These are phyloP conservation scores for Entrophospora sp. DNA, from an alignment of 192 early-diverging fungal genomes.

Conservation along the genomic window DNA sequence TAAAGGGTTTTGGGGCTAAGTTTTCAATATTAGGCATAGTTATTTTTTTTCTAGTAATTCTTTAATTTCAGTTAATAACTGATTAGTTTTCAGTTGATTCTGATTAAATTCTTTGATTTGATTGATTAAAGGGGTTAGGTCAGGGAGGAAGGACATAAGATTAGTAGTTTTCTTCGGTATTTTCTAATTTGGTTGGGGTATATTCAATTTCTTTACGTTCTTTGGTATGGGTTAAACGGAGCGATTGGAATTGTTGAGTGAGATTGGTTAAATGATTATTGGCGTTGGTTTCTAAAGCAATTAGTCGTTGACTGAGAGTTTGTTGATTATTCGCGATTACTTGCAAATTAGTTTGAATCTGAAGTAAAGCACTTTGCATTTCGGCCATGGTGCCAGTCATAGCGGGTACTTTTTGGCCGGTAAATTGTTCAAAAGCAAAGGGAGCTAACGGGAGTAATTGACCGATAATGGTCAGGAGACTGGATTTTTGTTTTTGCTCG, in stretches of 20 bases:
- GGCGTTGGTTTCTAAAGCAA: not conserved
- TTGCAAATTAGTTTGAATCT: not conserved
- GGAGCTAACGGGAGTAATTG: not conserved
- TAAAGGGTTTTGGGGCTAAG: not conserved
- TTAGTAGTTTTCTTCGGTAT: not conserved
- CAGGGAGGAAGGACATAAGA: not conserved
- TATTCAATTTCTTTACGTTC: constrained; percentile 1
- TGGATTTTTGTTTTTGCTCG: not conserved
- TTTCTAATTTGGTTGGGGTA: no score
- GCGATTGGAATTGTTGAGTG: not conserved
- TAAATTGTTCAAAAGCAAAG: constrained; percentile 1
- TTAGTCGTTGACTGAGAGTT: not conserved
- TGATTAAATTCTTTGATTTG: no score
- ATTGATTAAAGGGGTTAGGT: no score
- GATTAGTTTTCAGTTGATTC: no score
- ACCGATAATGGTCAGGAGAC: not conserved
- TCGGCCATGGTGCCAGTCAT: not conserved
- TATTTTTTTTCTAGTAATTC: not conserved
- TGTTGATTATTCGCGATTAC: not conserved
- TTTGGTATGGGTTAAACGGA: not conserved
- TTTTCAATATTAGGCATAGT: constrained; percentile 7
- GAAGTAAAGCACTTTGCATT: not conserved
- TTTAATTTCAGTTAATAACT: no score
- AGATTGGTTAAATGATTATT: not conserved
- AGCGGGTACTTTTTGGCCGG: not conserved